These are phyloP conservation scores for Chlorophyllum brunneum DNA, from an alignment of 768 basidiomycete species.

Conservation along the genomic window DNA sequence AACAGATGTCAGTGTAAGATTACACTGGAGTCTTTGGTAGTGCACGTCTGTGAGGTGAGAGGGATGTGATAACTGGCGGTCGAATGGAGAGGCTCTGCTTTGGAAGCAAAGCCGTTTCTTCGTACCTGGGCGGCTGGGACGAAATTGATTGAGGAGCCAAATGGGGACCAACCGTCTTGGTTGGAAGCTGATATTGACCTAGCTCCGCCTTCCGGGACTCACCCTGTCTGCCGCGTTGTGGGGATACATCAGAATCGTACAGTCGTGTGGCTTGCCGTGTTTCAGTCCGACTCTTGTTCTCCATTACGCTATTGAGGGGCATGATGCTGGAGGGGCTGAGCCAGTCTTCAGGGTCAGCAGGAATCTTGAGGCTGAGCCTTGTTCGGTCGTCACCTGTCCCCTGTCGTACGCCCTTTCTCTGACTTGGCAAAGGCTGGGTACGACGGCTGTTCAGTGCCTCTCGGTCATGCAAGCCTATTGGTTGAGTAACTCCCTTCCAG, in stretches of 20 bases:
- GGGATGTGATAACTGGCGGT: neutral
- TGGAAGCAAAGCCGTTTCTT: neutral
- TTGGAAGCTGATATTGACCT: too few relatives aligned
- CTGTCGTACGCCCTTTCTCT: too few relatives aligned
- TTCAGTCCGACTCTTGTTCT: neutral
- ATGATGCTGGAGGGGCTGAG: neutral
- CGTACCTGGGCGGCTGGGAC: neutral
- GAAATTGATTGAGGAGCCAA: too few relatives aligned
- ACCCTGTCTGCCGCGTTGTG: neutral
- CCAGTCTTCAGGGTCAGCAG: slow-evolving; percentile 1
- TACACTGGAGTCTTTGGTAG: neutral
- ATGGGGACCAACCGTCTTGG: too few relatives aligned
- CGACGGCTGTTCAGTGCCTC: neutral
- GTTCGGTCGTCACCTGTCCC: neutral
- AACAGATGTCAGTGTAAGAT: too few relatives aligned
- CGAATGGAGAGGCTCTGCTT: neutral
- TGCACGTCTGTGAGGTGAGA: neutral
- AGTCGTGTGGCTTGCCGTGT: neutral
- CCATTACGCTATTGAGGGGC: neutral
- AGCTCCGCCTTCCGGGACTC: too few relatives aligned
- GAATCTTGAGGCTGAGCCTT: neutral
- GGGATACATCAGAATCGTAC: neutral
- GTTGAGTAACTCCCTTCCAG: neutral
- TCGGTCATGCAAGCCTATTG: neutral
- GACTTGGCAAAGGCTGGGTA: too few relatives aligned